These are phyloP conservation scores for Pseudocercospora crystallina DNA, from an alignment of 2,329 filamentous ascomycete genomes.

Conservation along the genomic window DNA sequence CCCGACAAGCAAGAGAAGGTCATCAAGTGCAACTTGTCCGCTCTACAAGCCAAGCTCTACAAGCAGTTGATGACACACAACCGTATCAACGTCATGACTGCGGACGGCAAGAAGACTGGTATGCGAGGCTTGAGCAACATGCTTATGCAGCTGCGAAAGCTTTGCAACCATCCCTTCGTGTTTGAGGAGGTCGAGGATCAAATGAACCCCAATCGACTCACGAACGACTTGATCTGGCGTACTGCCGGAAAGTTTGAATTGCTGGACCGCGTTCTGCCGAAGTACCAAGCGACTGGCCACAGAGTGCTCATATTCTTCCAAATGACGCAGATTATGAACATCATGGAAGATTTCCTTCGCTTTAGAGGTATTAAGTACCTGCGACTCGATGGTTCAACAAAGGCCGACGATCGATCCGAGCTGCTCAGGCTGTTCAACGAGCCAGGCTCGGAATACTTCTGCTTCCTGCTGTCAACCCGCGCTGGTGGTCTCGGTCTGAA, in stretches of 20 bases:
- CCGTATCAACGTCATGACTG: constrained; percentile 89
- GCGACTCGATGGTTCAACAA: constrained; percentile 93
- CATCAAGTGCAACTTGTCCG: constrained; percentile 98
- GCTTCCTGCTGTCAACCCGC: constrained; percentile 97
- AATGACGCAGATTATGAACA: constrained; percentile 99
- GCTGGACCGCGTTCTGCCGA: constrained; percentile 85
- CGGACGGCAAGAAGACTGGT: constrained; percentile 91
- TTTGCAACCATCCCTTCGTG: constrained; percentile 98
- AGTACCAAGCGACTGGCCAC: constrained; percentile 88
- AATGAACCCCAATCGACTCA: constrained; percentile 86
- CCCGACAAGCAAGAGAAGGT: constrained; percentile 99
- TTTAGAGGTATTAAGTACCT: constrained; percentile 81
- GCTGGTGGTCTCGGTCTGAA: constrained; percentile 97
- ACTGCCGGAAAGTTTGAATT: constrained; percentile 97
- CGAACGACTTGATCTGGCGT: constrained; percentile 93
- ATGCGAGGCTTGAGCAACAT: constrained; percentile 97
- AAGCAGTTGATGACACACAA: constrained; percentile 97
- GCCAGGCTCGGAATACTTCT: constrained; percentile 88
- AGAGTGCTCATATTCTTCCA: constrained; percentile 99
- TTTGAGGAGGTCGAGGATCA: constrained; percentile 98
- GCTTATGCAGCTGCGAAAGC: constrained; percentile 98
- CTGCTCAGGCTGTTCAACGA: constrained; percentile 86
- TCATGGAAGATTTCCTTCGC: constrained; percentile 97
- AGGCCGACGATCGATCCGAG: constrained; percentile 94
- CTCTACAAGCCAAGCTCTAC: constrained; percentile 89